A percentile compares a stretch with the other conserved stretches of the same genome.
phyloP scores from a whole-genome alignment of 2,329 filamentous ascomycete species.

The Cytospora leucostoma region DNA sequence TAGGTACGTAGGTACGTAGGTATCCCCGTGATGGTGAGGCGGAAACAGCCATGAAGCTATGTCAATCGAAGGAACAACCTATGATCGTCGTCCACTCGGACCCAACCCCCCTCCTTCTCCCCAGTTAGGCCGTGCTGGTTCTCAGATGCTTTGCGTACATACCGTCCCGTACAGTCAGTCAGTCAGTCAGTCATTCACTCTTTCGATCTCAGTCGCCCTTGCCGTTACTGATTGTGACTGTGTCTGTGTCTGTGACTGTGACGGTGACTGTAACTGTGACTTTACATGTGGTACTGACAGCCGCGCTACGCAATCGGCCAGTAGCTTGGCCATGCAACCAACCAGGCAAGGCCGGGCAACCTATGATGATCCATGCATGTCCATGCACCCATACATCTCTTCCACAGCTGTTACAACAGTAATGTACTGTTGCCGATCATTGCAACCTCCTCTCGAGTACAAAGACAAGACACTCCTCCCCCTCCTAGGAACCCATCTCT shows the following conservation, averaged over 20 bases:
- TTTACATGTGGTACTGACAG: background rate
- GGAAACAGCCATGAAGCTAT: background rate
- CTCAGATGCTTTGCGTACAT: too few relatives aligned
- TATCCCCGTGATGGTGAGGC: background rate
- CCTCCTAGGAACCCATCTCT: background rate
- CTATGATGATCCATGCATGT: background rate
- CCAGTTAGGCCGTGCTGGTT: background rate
- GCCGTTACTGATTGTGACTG: background rate
- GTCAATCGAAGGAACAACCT: background rate
- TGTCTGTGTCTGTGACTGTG: background rate
- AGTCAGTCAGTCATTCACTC: too few relatives aligned
- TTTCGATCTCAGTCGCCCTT: background rate
- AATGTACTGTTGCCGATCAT: slow-evolving; percentile 19
- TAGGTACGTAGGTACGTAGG: too few relatives aligned
- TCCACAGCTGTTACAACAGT: background rate
- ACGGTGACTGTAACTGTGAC: too few relatives aligned
- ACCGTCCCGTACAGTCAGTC: too few relatives aligned
- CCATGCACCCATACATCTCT: background rate
- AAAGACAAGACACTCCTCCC: slow-evolving; percentile 14
- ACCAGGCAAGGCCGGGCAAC: too few relatives aligned
- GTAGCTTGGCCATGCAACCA: background rate
- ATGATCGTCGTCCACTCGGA: background rate
- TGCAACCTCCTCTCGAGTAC: slow-evolving; percentile 11
- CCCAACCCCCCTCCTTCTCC: background rate
- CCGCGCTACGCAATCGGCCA: background rate